These are phyloP conservation scores for Termitomyces sp. DNA, from an alignment of 768 basidiomycete genomes.

Conservation along the genomic window DNA sequence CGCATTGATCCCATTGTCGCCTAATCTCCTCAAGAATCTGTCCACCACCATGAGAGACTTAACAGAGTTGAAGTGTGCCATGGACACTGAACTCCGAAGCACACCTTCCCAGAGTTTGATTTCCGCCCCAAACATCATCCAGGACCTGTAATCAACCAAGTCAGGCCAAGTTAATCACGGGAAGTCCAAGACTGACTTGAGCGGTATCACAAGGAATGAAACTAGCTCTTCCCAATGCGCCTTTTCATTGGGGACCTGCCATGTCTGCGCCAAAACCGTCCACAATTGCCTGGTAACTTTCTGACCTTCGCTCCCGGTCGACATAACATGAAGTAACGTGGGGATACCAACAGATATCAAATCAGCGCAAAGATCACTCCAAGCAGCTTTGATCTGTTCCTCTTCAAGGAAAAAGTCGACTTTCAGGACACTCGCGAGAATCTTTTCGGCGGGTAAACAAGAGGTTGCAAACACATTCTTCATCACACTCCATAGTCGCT, in stretches of 20 bases:
- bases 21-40: slow-evolving; percentile 21
- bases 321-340: slow-evolving; percentile 30
- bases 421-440: slow-evolving; percentile 42
- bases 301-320: slow-evolving; percentile 21
- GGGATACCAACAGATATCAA: slow-evolving; percentile 39
- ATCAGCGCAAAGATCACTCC: slow-evolving; percentile 45
- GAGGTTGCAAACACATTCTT: slow-evolving; percentile 38
- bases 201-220: slow-evolving; percentile 40
- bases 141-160: slow-evolving; percentile 28
- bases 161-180: background rate
- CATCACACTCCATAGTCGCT: slow-evolving; percentile 46
- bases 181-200: slow-evolving; percentile 30
- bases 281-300: slow-evolving; percentile 43
- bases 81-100: slow-evolving; percentile 25
- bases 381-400: slow-evolving; percentile 30
- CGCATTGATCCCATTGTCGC: slow-evolving; percentile 11
- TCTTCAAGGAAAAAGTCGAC: slow-evolving; percentile 35
- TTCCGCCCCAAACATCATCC: slow-evolving; percentile 39
- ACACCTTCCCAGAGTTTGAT: slow-evolving; percentile 35
- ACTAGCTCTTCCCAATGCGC: slow-evolving; percentile 36
- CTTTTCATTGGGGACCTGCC: slow-evolving; percentile 18
- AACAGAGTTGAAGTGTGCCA: slow-evolving; percentile 16
- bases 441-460: slow-evolving; percentile 40
- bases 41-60: slow-evolving; percentile 19
- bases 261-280: slow-evolving; percentile 34